These are phyloP conservation scores for Parathielavia appendiculata DNA, from an alignment of 495 filamentous ascomycete species.

Conservation along the genomic window DNA sequence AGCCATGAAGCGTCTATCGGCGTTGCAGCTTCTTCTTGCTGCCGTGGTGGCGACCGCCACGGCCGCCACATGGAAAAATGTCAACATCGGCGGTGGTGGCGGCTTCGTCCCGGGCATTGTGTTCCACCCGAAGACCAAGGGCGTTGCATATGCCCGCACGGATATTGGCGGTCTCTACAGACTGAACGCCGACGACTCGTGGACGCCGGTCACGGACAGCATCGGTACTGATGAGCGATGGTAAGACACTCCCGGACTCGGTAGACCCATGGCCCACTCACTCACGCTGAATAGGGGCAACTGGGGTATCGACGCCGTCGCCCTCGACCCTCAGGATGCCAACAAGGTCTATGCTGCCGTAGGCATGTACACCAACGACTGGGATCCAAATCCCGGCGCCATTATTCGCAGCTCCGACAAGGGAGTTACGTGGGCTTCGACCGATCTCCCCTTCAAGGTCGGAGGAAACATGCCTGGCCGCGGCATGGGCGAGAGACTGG, in stretches of 20 bases:
- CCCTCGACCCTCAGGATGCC: slow-evolving; percentile 51
- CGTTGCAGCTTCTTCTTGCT: slow-evolving; percentile 32
- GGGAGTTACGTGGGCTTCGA: slow-evolving; percentile 46
- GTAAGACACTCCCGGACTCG: slow-evolving; percentile 21
- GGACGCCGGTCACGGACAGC: slow-evolving; percentile 53
- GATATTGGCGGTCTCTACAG: slow-evolving; percentile 61
- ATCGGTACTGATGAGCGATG: slow-evolving; percentile 47
- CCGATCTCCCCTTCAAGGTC: slow-evolving; percentile 52
- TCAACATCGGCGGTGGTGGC: slow-evolving; percentile 51
- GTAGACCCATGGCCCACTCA: background rate
- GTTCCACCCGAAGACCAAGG: slow-evolving; percentile 52
- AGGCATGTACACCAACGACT: slow-evolving; percentile 55
- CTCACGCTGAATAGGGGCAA: slow-evolving; percentile 34
- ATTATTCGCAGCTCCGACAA: slow-evolving; percentile 49
- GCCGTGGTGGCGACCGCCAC: slow-evolving; percentile 24
- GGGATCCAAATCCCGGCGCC: slow-evolving; percentile 53
- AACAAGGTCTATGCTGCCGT: slow-evolving; percentile 53
- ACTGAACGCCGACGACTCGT: slow-evolving; percentile 50
- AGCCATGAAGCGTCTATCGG: slow-evolving; percentile 35
- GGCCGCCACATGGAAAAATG: slow-evolving; percentile 46
- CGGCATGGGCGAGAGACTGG: slow-evolving; percentile 58
- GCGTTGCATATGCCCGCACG: slow-evolving; percentile 56
- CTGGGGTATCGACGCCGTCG: slow-evolving; percentile 57
- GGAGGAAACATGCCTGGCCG: slow-evolving; percentile 64
- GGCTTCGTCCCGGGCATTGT: slow-evolving; percentile 57